Percentiles rank a stretch among this genome's conserved stretches.
Evolutionary conservation across 441 rosid species (phyloP).

Genomic region (Raphanus hybrid): DNA sequence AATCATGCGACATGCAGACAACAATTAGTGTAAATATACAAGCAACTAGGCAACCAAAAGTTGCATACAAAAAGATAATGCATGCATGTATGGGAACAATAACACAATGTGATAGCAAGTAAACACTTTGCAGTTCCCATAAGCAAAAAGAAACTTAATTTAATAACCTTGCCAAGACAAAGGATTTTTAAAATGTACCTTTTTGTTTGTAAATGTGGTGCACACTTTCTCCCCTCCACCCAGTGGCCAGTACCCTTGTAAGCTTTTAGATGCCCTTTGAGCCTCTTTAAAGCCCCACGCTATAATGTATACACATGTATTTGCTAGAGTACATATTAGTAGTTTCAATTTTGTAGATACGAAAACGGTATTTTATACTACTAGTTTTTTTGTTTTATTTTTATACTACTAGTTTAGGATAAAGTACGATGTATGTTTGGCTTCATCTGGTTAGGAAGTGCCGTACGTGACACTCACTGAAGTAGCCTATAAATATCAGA

Average conservation of each 20-base stretch:
- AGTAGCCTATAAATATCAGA: background rate
- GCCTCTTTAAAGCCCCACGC: constrained; percentile 30
- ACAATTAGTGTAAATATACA: too few species aligned
- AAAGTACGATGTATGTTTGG: constrained; percentile 26
- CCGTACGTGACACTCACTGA: background rate
- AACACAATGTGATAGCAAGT: too few species aligned
- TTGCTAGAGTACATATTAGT: constrained; percentile 19
- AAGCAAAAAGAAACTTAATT: background rate
- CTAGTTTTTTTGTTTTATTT: background rate
- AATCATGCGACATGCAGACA: too few species aligned
- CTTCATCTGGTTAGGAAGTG: background rate
- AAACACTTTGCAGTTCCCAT: too few species aligned
- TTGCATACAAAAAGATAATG: too few species aligned
- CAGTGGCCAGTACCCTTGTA: constrained; percentile 30
- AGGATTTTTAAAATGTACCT: background rate
- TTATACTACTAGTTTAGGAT: background rate
- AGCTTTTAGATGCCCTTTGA: constrained; percentile 37
- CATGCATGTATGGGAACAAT: too few species aligned
- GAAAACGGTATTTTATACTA: background rate
- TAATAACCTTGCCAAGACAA: background rate
- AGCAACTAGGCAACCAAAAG: too few species aligned
- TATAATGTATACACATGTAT: constrained; percentile 15
- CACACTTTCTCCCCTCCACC: constrained; percentile 18
- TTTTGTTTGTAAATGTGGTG: background rate
- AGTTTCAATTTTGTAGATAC: background rate